Evolutionary conservation across 2,329 filamentous ascomycete genomes (phyloP).

Genomic region (Aspergillus luchuensis): DNA sequence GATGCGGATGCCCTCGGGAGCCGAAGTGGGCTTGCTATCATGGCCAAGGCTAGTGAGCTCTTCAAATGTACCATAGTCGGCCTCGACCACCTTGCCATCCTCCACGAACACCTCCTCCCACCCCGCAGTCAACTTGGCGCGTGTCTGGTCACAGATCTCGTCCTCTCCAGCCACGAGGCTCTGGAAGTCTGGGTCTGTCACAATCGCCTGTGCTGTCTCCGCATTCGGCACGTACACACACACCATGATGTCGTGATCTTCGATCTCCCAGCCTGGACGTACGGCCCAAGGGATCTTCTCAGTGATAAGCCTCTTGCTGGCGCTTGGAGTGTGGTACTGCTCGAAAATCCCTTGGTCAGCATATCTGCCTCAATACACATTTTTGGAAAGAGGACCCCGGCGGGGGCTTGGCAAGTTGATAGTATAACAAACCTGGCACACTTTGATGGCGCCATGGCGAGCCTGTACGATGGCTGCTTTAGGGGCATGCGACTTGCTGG

Average conservation of each 20-base stretch:
- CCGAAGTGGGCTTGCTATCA: too few relatives aligned
- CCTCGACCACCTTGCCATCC: background rate
- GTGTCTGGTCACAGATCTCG: background rate
- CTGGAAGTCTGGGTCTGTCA: constrained; percentile 5
- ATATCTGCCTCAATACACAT: too few relatives aligned
- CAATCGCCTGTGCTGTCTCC: constrained; percentile 1
- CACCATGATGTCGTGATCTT: constrained; percentile 5
- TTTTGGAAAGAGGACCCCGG: too few relatives aligned
- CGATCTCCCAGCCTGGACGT: background rate
- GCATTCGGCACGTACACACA: background rate
- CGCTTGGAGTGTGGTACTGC: background rate
- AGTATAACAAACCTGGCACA: background rate
- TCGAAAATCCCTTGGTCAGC: too few relatives aligned
- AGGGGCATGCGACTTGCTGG: background rate
- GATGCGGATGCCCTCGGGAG: too few relatives aligned
- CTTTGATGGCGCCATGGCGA: constrained; percentile 4
- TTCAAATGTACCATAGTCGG: too few relatives aligned
- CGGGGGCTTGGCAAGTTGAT: too few relatives aligned
- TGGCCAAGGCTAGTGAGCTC: too few relatives aligned
- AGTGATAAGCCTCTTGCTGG: background rate
- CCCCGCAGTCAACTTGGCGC: constrained; percentile 2
- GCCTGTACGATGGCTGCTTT: background rate
- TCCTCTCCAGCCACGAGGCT: background rate
- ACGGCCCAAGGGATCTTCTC: constrained; percentile 6
- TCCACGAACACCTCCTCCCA: constrained; percentile 9